Evolutionary conservation across 1,284 basidiomycete species (phyloP), one percentile per base, ranked within the genome.

Genomic region (Acaromyces ingoldii): DNA sequence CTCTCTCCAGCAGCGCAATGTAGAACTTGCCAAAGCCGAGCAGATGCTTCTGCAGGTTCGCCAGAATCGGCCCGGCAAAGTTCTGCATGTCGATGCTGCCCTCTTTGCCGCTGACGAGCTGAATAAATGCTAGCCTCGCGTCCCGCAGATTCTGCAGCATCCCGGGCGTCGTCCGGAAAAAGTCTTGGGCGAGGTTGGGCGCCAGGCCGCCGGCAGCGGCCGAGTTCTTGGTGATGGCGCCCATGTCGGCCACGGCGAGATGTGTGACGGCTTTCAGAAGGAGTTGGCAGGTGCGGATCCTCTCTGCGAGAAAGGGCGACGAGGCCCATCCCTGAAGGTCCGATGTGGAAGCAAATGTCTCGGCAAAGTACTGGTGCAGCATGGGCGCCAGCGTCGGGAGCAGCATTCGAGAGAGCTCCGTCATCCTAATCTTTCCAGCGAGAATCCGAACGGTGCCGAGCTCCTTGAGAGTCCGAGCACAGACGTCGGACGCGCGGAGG

Each of bases 351-450:
- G 58, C 39, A 26, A 73, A 67, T 2, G 67, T 66, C 37, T 70
- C 66, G 36, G 52, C 45, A 34, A 74, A 74, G 54, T 66, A 61
- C 13, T 64, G 63, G 31, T 63, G 57, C 36, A 71, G 64, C 51
- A 67, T 67, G 17, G 70, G 63, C 31, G 66, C 65, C 4, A 75
- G 60, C 3, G 53, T 55, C 4, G 71, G 71, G 17, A 75, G 60
- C 10, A 21, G 31, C 30, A 11, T 43, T 39, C 4, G 58, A 43
- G 28, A 60, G 50, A 75, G 62, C 40, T 72, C 68, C 25, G 71
- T 60, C 71, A 75, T 74, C 25, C 70, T 62, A 50, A 75, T 60
- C 53, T 68, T 71, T 31, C 72, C 72, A 9, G 71, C 66, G 9
- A 74, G 55, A 5, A 75, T 55, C 24, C 63, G 65, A 21, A 72